Evolutionary conservation across 2,329 filamentous ascomycete genomes (phyloP), one percentile per base, ranked within the genome.

Genomic region (Talaromyces sp.): DNA sequence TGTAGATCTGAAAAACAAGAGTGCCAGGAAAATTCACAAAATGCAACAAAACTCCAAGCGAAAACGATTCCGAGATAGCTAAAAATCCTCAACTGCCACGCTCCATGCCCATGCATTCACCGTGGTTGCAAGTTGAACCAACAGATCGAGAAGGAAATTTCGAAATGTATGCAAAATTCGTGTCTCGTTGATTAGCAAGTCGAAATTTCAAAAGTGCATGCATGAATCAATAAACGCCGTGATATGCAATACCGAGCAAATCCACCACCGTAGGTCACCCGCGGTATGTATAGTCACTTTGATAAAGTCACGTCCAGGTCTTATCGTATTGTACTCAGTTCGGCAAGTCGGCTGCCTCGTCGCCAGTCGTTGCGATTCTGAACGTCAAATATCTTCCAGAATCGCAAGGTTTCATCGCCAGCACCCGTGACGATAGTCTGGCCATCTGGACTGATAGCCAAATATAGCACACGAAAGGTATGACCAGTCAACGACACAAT

Each of bases 371-470:
- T 31, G 90, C 89, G 33, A 90, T 88, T 73, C 92, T 90, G 73
- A 90, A 35, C 89, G 66, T 91, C 92, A 80, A 99, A 99, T 2
- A 95, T 90, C 66, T 95, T 95, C 95, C 95, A 99, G 80, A 99
- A 99, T 50, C 95, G 84, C 59, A 99, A 79, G 0, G 95, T 99
- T 81, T 99, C 95, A 70, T 99, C 95, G 16, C 95, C 95, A 3
- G 95, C 95, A 27, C 95, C 95, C 0, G 95, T 99, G 13, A 98
- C 95, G 22, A 99, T 91, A 2, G 92, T 91, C 70, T 93, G 88
- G 19, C 95, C 95, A 73, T 98, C 94, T 1, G 95, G 95, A 74
- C 93, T 97, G 93, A 98, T 98, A 37, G 93, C 93, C 61, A 99
- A 84, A 76, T 98, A 99, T 3, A 99, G 84, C 13, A 99, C 95